Conservation (phyloP, 2,329 filamentous ascomycete genomes). For the Nothopassalora personata region DNA sequence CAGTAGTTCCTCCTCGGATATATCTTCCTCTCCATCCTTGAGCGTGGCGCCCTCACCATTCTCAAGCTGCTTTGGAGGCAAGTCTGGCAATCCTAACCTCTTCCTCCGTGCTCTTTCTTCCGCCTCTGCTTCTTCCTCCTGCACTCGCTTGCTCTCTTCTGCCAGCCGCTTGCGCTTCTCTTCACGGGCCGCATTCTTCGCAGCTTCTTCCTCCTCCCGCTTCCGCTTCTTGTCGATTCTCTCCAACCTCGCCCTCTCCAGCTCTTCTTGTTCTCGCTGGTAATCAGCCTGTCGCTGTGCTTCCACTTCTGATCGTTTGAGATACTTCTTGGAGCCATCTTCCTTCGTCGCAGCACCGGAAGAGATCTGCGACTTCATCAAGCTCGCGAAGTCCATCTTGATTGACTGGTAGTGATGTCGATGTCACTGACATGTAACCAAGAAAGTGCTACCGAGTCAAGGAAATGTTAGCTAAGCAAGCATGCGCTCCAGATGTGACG, state of each 20-base stretch:
- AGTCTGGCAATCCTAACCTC: slow-evolving; percentile 72
- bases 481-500: not conserved
- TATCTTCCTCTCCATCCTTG: slow-evolving; percentile 50
- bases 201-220: slow-evolving; percentile 76
- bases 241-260: slow-evolving; percentile 66
- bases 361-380: slow-evolving; percentile 84
- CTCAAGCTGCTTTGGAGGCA: slow-evolving; percentile 48
- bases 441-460: not conserved
- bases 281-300: slow-evolving; percentile 75
- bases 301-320: slow-evolving; percentile 81
- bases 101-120: slow-evolving; percentile 69
- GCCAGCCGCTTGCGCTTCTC: slow-evolving; percentile 78
- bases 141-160: slow-evolving; percentile 65
- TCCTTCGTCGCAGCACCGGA: slow-evolving; percentile 57
- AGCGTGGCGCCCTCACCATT: slow-evolving; percentile 25
- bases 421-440: not conserved
- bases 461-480: not conserved
- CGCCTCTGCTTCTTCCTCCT: slow-evolving; percentile 67
- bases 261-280: slow-evolving; percentile 68
- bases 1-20: slow-evolving; percentile 65
- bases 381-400: slow-evolving; percentile 87
- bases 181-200: slow-evolving; percentile 63
- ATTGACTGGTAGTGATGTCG: slow-evolving; percentile 19
- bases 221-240: slow-evolving; percentile 76
- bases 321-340: slow-evolving; percentile 62